Evolutionary conservation across 345 rosid genomes (phyloP).

Genomic region (Hypericum perforatum): DNA sequence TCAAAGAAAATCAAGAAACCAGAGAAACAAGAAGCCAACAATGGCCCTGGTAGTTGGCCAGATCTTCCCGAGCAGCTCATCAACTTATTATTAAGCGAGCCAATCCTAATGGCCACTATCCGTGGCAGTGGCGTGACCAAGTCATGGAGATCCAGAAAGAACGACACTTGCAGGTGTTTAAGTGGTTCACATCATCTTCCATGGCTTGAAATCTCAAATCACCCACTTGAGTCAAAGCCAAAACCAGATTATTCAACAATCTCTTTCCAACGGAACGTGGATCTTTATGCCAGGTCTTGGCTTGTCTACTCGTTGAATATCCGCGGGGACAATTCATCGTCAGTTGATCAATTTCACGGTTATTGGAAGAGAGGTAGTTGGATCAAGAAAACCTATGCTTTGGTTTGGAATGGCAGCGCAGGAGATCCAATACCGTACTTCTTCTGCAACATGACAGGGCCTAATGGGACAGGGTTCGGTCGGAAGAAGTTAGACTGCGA

Average conservation of each 20-base stretch:
- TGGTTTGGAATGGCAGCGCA: not conserved
- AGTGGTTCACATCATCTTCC: not conserved
- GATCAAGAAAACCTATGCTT: no score
- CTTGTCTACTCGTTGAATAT: no score
- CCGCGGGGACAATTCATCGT: no score
- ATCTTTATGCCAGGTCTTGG: no score
- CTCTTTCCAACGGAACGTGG: not conserved
- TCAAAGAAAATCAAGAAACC: no score
- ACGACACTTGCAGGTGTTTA: constrained; percentile 1
- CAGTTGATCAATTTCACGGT: no score
- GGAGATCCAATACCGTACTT: constrained; percentile 18
- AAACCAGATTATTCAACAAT: not conserved
- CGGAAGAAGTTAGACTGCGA: constrained; percentile 17
- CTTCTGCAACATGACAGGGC: not conserved
- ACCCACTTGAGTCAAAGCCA: not conserved
- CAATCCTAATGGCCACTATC: constrained; percentile 6
- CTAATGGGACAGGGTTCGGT: not conserved
- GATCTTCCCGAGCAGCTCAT: constrained; percentile 18
- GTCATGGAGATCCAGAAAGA: no score
- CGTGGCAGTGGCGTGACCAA: constrained; percentile 13
- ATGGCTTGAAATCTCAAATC: constrained; percentile 15
- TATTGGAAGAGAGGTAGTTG: no score
- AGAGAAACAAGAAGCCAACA: no score
- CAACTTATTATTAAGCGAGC: constrained; percentile 6
- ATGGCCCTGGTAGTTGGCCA: no score